Percentiles rank a stretch among this genome's conserved stretches.
Evolutionary conservation across 371 early-diverging fungal genomes (phyloP).

Genomic region (Mycotypha africana): DNA sequence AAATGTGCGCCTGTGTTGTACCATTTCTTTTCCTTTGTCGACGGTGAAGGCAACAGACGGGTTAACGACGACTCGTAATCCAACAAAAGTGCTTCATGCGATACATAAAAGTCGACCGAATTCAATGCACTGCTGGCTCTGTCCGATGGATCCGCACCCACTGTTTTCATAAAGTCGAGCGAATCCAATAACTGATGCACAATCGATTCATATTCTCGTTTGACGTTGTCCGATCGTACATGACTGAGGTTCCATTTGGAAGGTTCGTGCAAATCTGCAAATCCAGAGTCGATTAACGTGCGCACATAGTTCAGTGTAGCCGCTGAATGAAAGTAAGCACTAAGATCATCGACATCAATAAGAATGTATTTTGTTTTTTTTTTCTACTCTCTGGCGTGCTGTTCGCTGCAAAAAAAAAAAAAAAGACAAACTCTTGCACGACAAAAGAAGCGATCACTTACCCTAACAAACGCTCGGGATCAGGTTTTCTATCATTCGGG

Average conservation of each 20-base stretch:
- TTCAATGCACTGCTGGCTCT: slow-evolving; percentile 19
- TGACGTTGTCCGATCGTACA: slow-evolving; percentile 75
- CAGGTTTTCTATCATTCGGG: slow-evolving; percentile 82
- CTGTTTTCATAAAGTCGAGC: slow-evolving; percentile 88
- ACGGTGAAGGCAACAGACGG: slow-evolving; percentile 46
- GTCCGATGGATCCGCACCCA: slow-evolving; percentile 67
- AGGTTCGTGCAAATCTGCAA: slow-evolving; percentile 89
- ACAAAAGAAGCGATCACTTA: slow-evolving; percentile 21
- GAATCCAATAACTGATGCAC: slow-evolving; percentile 83
- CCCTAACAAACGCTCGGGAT: slow-evolving; percentile 88
- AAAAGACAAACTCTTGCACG: background rate
- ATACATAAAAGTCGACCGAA: slow-evolving; percentile 89
- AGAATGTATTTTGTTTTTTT: no score
- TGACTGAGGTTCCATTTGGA: slow-evolving; percentile 88
- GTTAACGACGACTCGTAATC: slow-evolving; percentile 90
- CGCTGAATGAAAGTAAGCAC: slow-evolving; percentile 96
- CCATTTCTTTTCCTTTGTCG: slow-evolving; percentile 39
- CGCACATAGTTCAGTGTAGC: slow-evolving; percentile 95
- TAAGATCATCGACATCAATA: no score
- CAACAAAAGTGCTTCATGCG: slow-evolving; percentile 92
- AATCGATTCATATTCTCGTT: slow-evolving; percentile 85
- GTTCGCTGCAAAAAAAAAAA: background rate
- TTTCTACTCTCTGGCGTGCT: no score
- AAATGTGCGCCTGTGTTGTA: slow-evolving; percentile 83
- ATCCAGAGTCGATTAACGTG: slow-evolving; percentile 71